A percentile compares a stretch with the other conserved stretches of the same genome.
Evolutionary conservation across 768 basidiomycete genomes (phyloP).

Genomic region (Xerocomellus intermedius): DNA sequence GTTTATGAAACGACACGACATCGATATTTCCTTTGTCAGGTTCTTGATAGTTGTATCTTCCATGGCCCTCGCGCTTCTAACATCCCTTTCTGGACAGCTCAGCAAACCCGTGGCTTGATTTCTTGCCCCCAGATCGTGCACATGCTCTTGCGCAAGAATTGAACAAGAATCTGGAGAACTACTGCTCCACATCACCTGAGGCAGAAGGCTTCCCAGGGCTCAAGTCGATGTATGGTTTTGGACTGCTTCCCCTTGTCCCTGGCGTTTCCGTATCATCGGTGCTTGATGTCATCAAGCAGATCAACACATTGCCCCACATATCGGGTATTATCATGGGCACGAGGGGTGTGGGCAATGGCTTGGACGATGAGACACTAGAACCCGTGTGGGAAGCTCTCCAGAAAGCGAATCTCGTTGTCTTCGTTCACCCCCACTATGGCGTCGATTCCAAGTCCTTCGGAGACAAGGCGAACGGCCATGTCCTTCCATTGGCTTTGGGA

Average conservation of each 20-base stretch:
- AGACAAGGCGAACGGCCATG: conserved; percentile 78
- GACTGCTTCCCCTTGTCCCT: conserved; percentile 79
- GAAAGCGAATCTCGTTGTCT: conserved; percentile 66
- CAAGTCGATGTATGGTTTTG: conserved; percentile 79
- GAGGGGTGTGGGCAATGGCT: conserved; percentile 68
- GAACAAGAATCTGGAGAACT: conserved; percentile 75
- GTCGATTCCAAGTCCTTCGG: conserved; percentile 76
- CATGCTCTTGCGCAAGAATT: conserved; percentile 63
- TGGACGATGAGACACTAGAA: conserved; percentile 78
- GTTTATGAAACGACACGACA: conserved; percentile 84
- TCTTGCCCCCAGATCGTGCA: conserved; percentile 69
- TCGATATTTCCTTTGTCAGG: conserved; percentile 80
- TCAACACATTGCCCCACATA: conserved; percentile 62
- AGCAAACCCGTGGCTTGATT: conserved; percentile 93
- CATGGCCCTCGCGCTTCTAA: conserved; percentile 16
- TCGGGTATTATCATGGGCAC: conserved; percentile 83
- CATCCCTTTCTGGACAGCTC: conserved; percentile 44
- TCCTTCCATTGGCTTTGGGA: conserved; percentile 80
- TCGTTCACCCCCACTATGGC: conserved; percentile 87
- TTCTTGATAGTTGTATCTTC: conserved; percentile 24
- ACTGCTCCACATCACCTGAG: conserved; percentile 66
- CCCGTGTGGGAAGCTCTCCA: conserved; percentile 82
- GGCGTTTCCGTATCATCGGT: conserved; percentile 53
- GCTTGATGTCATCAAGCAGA: conserved; percentile 64
- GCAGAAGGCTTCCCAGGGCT: conserved; percentile 34